Percentiles rank a stretch among this genome's conserved stretches.
phyloP scores from a whole-genome alignment of 345 rosid genomes.

The Orychophragmus violaceus region DNA sequence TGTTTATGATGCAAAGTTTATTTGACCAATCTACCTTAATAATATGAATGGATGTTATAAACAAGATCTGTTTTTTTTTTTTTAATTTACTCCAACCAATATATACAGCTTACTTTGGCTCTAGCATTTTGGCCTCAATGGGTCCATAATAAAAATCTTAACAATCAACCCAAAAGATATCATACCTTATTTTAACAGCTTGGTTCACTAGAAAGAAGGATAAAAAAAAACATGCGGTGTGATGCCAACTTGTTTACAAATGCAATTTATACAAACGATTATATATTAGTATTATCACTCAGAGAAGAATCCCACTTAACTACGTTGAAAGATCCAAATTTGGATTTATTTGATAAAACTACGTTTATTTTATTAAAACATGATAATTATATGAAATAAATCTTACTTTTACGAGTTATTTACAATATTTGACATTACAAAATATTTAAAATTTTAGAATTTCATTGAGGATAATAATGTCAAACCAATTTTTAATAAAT shows the following conservation, averaged over 20 bases:
- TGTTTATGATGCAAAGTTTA: not conserved
- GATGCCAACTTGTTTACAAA: not conserved
- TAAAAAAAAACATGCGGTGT: not conserved
- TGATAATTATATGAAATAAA: too few species aligned
- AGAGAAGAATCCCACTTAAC: too few species aligned
- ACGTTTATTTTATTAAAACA: too few species aligned
- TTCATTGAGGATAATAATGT: too few species aligned
- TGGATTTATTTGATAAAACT: too few species aligned
- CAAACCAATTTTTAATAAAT: too few species aligned
- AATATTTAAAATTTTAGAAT: too few species aligned
- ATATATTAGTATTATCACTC: too few species aligned
- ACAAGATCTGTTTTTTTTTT: not conserved
- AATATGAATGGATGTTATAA: not conserved
- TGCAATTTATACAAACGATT: not conserved
- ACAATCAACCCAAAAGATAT: not conserved
- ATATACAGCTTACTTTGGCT: not conserved
- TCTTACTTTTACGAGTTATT: too few species aligned
- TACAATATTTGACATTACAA: too few species aligned
- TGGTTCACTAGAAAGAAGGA: too few species aligned
- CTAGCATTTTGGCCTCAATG: not conserved
- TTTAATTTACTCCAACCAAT: not conserved
- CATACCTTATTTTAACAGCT: not conserved
- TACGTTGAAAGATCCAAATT: too few species aligned
- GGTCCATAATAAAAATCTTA: not conserved
- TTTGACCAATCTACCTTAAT: not conserved